These are phyloP conservation scores for Scutellaria barbata DNA, from an alignment of 257 asterid species.

Conservation along the genomic window DNA sequence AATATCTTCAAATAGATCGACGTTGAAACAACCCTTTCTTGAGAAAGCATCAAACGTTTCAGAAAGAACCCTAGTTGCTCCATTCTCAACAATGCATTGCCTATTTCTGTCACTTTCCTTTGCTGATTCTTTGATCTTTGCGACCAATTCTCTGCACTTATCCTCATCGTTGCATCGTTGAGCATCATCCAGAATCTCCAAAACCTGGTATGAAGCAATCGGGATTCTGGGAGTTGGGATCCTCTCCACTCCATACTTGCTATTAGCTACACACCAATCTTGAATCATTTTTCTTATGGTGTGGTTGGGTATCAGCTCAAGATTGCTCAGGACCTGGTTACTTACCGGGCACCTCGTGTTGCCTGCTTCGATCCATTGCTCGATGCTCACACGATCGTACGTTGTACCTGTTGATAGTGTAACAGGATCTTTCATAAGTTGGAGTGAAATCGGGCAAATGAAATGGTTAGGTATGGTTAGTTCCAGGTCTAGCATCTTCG, in stretches of 20 bases:
- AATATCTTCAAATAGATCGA: conserved; percentile 37
- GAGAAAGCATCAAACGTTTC: conserved; percentile 47
- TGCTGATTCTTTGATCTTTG: conserved; percentile 34
- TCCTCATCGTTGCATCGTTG: conserved; percentile 16
- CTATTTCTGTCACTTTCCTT: conserved; percentile 57
- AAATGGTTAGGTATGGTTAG: conserved; percentile 42
- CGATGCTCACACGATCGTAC: conserved; percentile 60
- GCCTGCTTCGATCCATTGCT: conserved; percentile 57
- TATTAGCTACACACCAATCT: conserved; percentile 62
- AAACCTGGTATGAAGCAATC: conserved; percentile 39
- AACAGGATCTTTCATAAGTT: conserved; percentile 68
- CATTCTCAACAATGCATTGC: conserved; percentile 41
- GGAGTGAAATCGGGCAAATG: conserved; percentile 50
- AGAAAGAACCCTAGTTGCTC: conserved; percentile 38
- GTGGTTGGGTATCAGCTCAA: conserved; percentile 48
- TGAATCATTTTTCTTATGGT: conserved; percentile 50
- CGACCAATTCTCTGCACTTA: conserved; percentile 37
- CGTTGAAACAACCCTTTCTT: conserved; percentile 3
- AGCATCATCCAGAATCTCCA: conserved; percentile 35
- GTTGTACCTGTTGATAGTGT: conserved; percentile 64
- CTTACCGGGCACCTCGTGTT: conserved; percentile 58
- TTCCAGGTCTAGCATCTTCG: conserved; percentile 35
- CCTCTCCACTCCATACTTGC: conserved; percentile 48
- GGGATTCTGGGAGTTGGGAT: conserved; percentile 58
- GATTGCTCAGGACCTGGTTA: conserved; percentile 37